A percentile compares a stretch with the other conserved stretches of the same genome.
These are phyloP conservation scores for Caryopteris hybrid DNA, from an alignment of 305 asterid species.

Conservation along the genomic window DNA sequence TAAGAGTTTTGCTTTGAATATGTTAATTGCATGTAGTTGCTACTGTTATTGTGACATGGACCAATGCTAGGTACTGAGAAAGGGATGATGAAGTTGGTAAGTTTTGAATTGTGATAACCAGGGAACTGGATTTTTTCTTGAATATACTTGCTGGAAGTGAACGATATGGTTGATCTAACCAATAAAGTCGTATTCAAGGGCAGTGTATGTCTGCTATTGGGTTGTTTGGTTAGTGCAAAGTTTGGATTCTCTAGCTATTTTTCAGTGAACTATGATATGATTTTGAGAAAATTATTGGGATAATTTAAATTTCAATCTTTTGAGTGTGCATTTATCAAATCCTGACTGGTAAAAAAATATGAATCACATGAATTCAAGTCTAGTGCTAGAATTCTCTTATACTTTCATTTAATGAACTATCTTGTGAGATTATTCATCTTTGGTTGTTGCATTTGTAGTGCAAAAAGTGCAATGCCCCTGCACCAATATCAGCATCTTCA, in stretches of 20 bases:
- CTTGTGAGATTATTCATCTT: slow-evolving; percentile 20
- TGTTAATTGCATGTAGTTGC: neutral
- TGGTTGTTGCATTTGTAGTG: slow-evolving; percentile 48
- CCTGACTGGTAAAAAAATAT: neutral
- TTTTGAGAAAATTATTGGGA: neutral
- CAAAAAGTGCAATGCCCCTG: slow-evolving; percentile 73
- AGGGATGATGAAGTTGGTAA: neutral
- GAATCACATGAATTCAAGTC: slow-evolving; percentile 4
- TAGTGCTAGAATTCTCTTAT: neutral
- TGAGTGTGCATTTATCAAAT: neutral
- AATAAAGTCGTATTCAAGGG: neutral
- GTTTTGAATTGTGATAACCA: neutral
- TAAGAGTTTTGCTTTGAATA: slow-evolving; percentile 3
- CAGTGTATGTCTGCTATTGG: neutral
- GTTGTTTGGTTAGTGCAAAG: no score
- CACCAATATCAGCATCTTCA: slow-evolving; percentile 43
- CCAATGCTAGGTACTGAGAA: neutral
- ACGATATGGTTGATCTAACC: neutral
- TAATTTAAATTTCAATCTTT: neutral
- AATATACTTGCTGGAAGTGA: slow-evolving; percentile 2
- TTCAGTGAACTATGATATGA: neutral
- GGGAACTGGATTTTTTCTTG: neutral
- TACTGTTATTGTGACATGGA: neutral
- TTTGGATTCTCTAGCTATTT: neutral
- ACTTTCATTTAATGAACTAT: neutral